Conservation (phyloP, 176 grass and related monocot genomes). For the Zoysia japonica region DNA sequence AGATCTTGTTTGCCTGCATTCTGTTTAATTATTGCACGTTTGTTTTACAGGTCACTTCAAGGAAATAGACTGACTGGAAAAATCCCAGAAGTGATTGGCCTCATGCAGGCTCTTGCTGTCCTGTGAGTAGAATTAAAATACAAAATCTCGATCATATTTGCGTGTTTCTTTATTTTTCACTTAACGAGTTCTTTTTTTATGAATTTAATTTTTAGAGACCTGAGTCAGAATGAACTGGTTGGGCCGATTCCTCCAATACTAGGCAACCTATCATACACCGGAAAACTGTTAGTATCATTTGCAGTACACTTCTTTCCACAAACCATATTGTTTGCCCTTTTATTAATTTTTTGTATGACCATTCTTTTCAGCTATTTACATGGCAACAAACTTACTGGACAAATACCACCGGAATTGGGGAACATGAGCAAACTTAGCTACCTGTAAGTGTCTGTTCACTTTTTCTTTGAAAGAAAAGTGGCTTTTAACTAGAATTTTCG, state of each 20-base stretch:
- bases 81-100: conserved; percentile 98
- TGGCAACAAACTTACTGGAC: conserved; percentile 87
- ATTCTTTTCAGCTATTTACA: conserved; percentile 74
- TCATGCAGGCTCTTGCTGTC: conserved; percentile 99
- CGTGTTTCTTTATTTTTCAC: neutral
- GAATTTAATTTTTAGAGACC: conserved; percentile 55
- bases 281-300: conserved; percentile 82
- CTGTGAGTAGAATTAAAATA: conserved; percentile 62
- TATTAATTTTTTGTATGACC: neutral
- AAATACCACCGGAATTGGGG: conserved; percentile 88
- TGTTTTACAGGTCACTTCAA: conserved; percentile 81
- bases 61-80: conserved; percentile 84
- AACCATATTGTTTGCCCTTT: conserved; percentile 20
- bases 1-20: neutral
- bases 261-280: conserved; percentile 97
- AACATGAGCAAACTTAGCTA: conserved; percentile 99
- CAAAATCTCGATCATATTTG: conserved; percentile 14
- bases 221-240: conserved; percentile 88
- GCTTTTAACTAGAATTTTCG: neutral
- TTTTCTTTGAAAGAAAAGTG: neutral
- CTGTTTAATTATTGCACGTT: conserved; percentile 9
- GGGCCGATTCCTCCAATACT: conserved; percentile 93
- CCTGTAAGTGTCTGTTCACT: conserved; percentile 60
- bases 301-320: neutral
- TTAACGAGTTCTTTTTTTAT: neutral